Base-by-base conservation (phyloP, 208 protist species). In the Trypanosomatidae sp. region DNA sequence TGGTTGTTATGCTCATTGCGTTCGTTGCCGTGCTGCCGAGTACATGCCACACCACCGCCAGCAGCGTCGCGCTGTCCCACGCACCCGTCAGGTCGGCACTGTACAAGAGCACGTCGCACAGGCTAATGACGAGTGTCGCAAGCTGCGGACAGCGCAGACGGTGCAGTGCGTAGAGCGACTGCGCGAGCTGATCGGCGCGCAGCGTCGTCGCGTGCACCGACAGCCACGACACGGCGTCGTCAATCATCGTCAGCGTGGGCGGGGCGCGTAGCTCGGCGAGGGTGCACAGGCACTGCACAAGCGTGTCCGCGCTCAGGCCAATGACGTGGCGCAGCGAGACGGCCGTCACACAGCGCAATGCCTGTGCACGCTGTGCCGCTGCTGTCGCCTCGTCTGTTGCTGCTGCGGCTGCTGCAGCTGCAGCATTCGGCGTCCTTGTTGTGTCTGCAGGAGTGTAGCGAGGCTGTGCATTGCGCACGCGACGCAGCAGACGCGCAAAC, bases 161-260 rank as follows among this genome's bases (percentile, higher is more conserved):
- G 28, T 37, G 15, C 25, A 58, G 24, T 3, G 28, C 28, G 2
- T 40, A 41, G 28, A 65, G 33, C 8, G 57, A 40, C 28, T 50
- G 28, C 20, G 15, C 45, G 13, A 32, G n/a, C 22, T 21, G 26
- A 6, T 16, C 16, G 41, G 15, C 50, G 50, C 10, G 13, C 10
- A 13, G 10, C 28, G 28, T 13, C 10, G 28, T 13, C 28, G 10
- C 28, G 28, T 13, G 28, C 28, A 33, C 10, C 10, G 28, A 8
- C 33, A 78, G 37, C 73, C 73, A 83, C 11, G 66, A 28, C 4
- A 53, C 48, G 25, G 56, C 65, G 15, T 83, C 73, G 18, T 66
- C 61, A 2, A 83, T 8, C 16, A 78, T 6, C 0, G 66, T 33
- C 11, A 71, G 32, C 16, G 50, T 44, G 1, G n/a, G 13, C 2